A percentile compares a stretch with the other conserved stretches of the same genome.
These are phyloP conservation scores for Paracoccidioides lutzii DNA, from an alignment of 2,329 filamentous ascomycete genomes.

Conservation along the genomic window DNA sequence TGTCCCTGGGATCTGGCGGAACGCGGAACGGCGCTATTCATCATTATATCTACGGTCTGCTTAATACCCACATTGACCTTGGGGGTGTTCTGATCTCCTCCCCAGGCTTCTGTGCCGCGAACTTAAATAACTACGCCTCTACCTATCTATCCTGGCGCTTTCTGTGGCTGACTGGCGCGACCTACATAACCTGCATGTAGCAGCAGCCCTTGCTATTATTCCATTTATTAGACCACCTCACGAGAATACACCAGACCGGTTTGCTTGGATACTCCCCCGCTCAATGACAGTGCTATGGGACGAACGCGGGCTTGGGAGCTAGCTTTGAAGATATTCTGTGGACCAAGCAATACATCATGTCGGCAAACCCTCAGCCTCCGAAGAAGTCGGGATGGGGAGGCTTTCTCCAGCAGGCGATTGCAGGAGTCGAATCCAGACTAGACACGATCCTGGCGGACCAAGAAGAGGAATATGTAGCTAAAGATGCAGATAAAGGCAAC, in stretches of 20 bases:
- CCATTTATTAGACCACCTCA: neutral
- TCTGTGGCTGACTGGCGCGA: neutral
- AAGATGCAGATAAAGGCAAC: constrained; percentile 16
- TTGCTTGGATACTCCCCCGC: neutral
- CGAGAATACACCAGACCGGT: neutral
- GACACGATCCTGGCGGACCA: constrained; percentile 84
- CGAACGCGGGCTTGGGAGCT: neutral
- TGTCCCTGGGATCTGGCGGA: neutral
- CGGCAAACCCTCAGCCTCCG: constrained; percentile 6
- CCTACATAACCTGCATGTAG: neutral
- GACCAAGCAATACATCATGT: constrained; percentile 4
- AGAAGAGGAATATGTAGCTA: constrained; percentile 35
- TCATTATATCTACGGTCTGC: too few species aligned
- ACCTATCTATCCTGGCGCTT: neutral
- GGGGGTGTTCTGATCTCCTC: neutral
- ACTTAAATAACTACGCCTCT: neutral
- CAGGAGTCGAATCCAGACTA: constrained; percentile 82
- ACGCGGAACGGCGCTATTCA: neutral
- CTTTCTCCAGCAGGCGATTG: constrained; percentile 79
- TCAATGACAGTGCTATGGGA: constrained; percentile 1
- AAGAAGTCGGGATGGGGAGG: constrained; percentile 55
- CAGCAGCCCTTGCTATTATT: neutral
- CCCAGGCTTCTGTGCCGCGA: neutral
- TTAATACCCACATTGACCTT: neutral
- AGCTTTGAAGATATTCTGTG: neutral